Evolutionary conservation across 345 rosid species (phyloP), one percentile per base, ranked within the genome.

Genomic region (Raphanus raphanistrum): DNA sequence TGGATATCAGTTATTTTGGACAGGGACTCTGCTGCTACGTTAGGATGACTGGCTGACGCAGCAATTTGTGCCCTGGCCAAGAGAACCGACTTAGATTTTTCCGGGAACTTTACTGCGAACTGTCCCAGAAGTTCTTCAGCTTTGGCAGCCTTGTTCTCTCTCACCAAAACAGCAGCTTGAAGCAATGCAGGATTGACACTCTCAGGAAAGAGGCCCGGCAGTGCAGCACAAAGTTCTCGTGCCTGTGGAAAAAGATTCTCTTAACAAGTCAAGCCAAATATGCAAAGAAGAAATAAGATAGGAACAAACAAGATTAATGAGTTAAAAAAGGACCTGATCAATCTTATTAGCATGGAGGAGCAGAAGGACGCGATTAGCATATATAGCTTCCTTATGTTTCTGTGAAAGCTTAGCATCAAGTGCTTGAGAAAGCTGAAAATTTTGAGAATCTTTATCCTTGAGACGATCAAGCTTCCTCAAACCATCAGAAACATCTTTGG

Each of bases 311-410:
- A 6, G 38, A 7, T 6, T 35, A 7, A 1, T 9, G 74, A 16
- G 64, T 21, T 17, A 16, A 11, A 59, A 32, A 59, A 41, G 36
- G 29, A 94, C 97, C 98, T 90, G 97, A 82, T 94, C 98, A 83
- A 94, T 79, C 87, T 94, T 94, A 81, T 92, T 94, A 27, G 97
- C 90, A 77, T 95, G 98, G 77, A 92, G 91, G 82, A 92, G 99
- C 60, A 92, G 82, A 81, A 90, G 96, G 74, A 91, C 78, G 2
- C 97, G 88, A 77, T 90, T 95, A 8, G 85, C 88, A 88, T 88
- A 92, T 71, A 95, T 88, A 71, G 90, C 83, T 83, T 90, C 98
- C 83, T 79, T 88, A 57, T 91, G 89, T 78, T 87, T 91, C 62
- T 79, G 84, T 29, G 96, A 85, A 79, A 95, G 94, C 87, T 91